phyloP scores from a whole-genome alignment of 1,139 yeast species.

The Blastobotrys malaysiensis region DNA sequence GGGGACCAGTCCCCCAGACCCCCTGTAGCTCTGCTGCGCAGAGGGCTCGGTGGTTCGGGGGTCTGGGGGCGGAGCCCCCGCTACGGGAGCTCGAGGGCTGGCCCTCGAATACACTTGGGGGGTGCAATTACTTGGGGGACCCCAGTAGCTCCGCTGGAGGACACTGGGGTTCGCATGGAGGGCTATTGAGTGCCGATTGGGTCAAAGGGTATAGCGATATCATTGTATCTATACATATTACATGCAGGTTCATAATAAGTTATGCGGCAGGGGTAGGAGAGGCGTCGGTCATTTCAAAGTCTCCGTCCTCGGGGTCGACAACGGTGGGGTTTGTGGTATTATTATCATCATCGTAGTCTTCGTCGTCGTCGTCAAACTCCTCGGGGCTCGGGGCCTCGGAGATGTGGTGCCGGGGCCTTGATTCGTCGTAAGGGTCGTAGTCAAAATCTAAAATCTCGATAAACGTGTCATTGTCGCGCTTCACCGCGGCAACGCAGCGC shows the following conservation, averaged over 20 bases:
- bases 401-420: background rate
- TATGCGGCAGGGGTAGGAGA: background rate
- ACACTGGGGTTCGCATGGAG: too few relatives aligned
- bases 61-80: too few relatives aligned
- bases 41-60: too few relatives aligned
- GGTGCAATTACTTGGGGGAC: too few relatives aligned
- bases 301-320: background rate
- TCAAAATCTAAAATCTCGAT: constrained; percentile 86
- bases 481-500: constrained; percentile 91
- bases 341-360: background rate
- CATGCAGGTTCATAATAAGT: background rate
- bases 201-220: too few relatives aligned
- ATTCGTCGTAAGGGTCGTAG: constrained; percentile 7
- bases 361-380: background rate
- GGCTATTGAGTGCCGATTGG: too few relatives aligned
- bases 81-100: too few relatives aligned
- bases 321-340: background rate
- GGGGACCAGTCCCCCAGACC: too few relatives aligned
- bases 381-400: background rate
- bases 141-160: too few relatives aligned
- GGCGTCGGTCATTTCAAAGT: background rate
- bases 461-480: constrained; percentile 58
- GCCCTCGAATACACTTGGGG: too few relatives aligned
- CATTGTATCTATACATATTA: background rate
- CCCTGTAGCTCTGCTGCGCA: too few relatives aligned